phyloP scores from a whole-genome alignment of 805 yeast genomes.

The Metschnikowia drakensbergensis region DNA sequence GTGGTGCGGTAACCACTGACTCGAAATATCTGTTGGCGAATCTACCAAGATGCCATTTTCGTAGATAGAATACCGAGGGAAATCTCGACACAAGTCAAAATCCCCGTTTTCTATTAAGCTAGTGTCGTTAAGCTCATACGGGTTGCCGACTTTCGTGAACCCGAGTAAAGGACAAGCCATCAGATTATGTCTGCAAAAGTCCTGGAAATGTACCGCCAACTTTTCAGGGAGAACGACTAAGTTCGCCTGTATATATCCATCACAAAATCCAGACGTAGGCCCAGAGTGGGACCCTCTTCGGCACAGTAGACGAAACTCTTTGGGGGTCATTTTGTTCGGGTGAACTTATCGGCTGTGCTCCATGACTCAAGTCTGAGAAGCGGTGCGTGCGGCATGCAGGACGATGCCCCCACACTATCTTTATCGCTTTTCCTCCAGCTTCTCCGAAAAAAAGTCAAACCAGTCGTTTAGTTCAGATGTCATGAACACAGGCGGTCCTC shows the following conservation, averaged over 20 bases:
- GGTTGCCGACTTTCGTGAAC: constrained; percentile 24
- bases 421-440: neutral
- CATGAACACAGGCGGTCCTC: constrained; percentile 11
- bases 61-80: constrained; percentile 35
- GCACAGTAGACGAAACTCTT: constrained; percentile 8
- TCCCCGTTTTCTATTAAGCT: constrained; percentile 8
- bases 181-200: constrained; percentile 35
- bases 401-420: neutral
- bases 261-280: constrained; percentile 16
- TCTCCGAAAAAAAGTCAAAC: constrained; percentile 11
- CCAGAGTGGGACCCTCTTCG: neutral
- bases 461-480: constrained; percentile 8
- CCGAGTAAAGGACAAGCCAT: constrained; percentile 39
- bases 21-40: constrained; percentile 20
- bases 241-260: constrained; percentile 38
- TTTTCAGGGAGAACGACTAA: constrained; percentile 32
- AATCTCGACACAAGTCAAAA: constrained; percentile 31
- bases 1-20: constrained; percentile 32
- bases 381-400: neutral
- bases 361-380: neutral
- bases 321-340: constrained; percentile 4
- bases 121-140: constrained; percentile 8
- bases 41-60: constrained; percentile 26
- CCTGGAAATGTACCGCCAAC: constrained; percentile 30
- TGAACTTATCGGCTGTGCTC: neutral